Conservation (phyloP, 768 basidiomycete genomes). For the Kwoniella dejecticola region DNA sequence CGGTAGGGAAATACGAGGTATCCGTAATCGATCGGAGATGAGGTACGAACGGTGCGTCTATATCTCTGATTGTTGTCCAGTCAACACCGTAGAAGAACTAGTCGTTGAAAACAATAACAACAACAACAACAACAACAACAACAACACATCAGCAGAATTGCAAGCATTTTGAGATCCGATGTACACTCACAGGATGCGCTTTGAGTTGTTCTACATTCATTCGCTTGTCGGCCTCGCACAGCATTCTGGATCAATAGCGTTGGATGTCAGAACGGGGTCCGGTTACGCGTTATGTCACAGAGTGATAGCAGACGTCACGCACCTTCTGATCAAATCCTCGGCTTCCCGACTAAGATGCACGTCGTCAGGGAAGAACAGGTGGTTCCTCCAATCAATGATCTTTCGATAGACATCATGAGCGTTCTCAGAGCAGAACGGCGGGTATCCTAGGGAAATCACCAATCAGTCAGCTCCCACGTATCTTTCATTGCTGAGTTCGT, state of each 20-base stretch:
- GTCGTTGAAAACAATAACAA: background rate
- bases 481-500: no score
- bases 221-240: slow-evolving; percentile 79
- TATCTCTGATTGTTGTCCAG: slow-evolving; percentile 81
- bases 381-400: slow-evolving; percentile 89
- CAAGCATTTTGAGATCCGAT: no score
- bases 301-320: slow-evolving; percentile 33
- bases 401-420: slow-evolving; percentile 98
- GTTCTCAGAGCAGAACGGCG: slow-evolving; percentile 93
- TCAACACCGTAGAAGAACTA: slow-evolving; percentile 72
- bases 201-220: slow-evolving; percentile 83
- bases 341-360: slow-evolving; percentile 88
- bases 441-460: slow-evolving; percentile 65
- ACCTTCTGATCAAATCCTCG: slow-evolving; percentile 85
- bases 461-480: no score
- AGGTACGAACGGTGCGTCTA: slow-evolving; percentile 96
- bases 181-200: slow-evolving; percentile 73
- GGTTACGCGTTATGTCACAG: background rate
- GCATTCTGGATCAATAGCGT: slow-evolving; percentile 57
- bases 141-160: no score
- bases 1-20: slow-evolving; percentile 97
- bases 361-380: slow-evolving; percentile 88
- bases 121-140: no score
- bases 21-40: slow-evolving; percentile 89
- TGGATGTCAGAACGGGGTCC: background rate